Evolutionary conservation across 768 basidiomycete genomes (phyloP).

Genomic region (Pulveroboletus sp.): DNA sequence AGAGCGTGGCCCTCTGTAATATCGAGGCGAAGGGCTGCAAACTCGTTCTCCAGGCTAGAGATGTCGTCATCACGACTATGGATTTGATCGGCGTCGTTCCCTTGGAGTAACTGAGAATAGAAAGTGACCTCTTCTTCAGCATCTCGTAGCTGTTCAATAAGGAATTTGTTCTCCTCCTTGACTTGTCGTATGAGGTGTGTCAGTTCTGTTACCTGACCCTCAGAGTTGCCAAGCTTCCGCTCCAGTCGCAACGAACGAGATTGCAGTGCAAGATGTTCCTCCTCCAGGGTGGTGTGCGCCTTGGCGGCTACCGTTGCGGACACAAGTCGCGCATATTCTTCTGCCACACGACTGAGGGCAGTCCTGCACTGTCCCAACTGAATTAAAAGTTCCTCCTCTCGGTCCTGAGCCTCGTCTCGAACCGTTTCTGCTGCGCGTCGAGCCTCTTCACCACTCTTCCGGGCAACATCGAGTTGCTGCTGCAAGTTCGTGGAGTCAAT

Average conservation of each 20-base stretch:
- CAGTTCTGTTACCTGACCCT: slow-evolving; percentile 62
- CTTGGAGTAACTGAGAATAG: slow-evolving; percentile 10
- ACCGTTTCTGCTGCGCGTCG: slow-evolving; percentile 29
- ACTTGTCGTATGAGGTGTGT: slow-evolving; percentile 56
- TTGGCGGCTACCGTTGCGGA: slow-evolving; percentile 37
- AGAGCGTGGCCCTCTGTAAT: slow-evolving; percentile 10
- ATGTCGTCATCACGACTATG: neutral
- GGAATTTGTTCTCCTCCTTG: slow-evolving; percentile 47
- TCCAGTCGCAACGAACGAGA: slow-evolving; percentile 50
- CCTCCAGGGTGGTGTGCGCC: slow-evolving; percentile 37
- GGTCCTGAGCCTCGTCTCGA: slow-evolving; percentile 30
- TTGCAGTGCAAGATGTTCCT: slow-evolving; percentile 36
- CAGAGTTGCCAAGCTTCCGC: slow-evolving; percentile 64
- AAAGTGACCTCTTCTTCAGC: slow-evolving; percentile 14
- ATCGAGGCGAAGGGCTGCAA: slow-evolving; percentile 15
- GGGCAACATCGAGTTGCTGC: slow-evolving; percentile 33
- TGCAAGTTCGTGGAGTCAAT: slow-evolving; percentile 33
- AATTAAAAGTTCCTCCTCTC: slow-evolving; percentile 42
- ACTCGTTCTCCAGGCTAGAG: slow-evolving; percentile 16
- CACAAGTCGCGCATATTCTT: slow-evolving; percentile 52
- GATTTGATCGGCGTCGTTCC: slow-evolving; percentile 2
- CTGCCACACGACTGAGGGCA: slow-evolving; percentile 44
- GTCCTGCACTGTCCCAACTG: slow-evolving; percentile 49
- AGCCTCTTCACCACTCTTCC: slow-evolving; percentile 34
- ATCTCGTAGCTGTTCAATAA: slow-evolving; percentile 27